Evolutionary conservation across 768 basidiomycete species (phyloP).

Genomic region (Mycena alexandri): DNA sequence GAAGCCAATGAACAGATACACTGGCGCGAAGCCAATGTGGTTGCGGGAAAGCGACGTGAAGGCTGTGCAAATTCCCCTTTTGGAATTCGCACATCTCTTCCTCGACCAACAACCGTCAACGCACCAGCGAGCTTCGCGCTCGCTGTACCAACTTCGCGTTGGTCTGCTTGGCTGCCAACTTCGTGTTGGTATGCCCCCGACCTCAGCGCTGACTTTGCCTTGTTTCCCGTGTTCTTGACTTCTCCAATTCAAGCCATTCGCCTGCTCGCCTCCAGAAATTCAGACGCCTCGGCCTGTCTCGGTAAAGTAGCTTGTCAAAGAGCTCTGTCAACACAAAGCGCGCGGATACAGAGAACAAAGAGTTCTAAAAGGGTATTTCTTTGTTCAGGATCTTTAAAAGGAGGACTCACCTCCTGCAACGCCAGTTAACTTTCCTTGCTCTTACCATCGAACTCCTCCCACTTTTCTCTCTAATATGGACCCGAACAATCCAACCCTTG

Average conservation of each 20-base stretch:
- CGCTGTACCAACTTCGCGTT: constrained; percentile 1
- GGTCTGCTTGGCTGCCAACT: background rate
- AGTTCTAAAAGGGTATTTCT: background rate
- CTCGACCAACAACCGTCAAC: no score
- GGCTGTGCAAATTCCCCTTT: no score
- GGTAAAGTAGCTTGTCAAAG: no score
- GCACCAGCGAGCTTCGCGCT: constrained; percentile 9
- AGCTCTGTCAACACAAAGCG: background rate
- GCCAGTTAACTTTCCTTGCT: constrained; percentile 1
- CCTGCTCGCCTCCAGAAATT: no score
- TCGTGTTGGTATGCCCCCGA: background rate
- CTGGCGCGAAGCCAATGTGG: constrained; percentile 24
- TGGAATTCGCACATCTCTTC: no score
- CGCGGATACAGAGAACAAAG: background rate
- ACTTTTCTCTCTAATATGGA: background rate
- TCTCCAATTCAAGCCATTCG: no score
- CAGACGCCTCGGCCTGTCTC: no score
- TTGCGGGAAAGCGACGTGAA: no score
- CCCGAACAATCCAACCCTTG: background rate
- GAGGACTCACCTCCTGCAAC: background rate
- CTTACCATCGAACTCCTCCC: no score
- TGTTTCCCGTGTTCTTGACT: background rate
- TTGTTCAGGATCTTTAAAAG: constrained; percentile 3
- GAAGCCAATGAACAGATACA: constrained; percentile 17
- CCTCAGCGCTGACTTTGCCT: no score